These are phyloP conservation scores for Aspergillus cejpii DNA, from an alignment of 2,329 filamentous ascomycete species.

Conservation along the genomic window DNA sequence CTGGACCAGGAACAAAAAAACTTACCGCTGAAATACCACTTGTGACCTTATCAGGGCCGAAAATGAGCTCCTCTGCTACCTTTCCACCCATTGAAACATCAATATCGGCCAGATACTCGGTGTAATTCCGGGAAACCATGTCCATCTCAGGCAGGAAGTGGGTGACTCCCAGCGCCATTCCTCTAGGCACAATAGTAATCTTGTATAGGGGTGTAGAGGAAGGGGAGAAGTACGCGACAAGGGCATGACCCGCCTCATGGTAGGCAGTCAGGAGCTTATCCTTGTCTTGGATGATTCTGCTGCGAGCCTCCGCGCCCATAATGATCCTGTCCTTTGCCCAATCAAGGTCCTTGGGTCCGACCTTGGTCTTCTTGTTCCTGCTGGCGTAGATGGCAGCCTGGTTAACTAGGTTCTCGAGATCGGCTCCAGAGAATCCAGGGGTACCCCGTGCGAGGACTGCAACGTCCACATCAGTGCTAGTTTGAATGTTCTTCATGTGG, in stretches of 20 bases:
- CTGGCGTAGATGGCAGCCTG: conserved; percentile 93
- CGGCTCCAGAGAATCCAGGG: conserved; percentile 86
- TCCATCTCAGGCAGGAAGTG: conserved; percentile 85
- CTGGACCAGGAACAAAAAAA: conserved; percentile 12
- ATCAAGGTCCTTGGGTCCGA: conserved; percentile 75
- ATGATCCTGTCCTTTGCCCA: conserved; percentile 98
- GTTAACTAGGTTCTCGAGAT: conserved; percentile 94
- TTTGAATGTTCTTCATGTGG: conserved; percentile 85
- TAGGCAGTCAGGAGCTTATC: conserved; percentile 96
- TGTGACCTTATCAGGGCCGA: conserved; percentile 83
- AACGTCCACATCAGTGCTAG: conserved; percentile 71
- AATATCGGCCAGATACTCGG: conserved; percentile 72
- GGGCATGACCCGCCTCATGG: conserved; percentile 90
- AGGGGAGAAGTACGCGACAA: conserved; percentile 78
- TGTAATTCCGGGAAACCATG: conserved; percentile 80
- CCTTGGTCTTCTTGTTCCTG: conserved; percentile 68
- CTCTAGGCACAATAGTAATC: conserved; percentile 91
- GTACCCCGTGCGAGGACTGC: conserved; percentile 79
- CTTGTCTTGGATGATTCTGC: conserved; percentile 81
- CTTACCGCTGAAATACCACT: conserved; percentile 74
- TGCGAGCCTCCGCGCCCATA: conserved; percentile 90
- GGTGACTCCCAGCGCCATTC: conserved; percentile 77
- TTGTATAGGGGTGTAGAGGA: conserved; percentile 80
- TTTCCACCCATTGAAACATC: conserved; percentile 79
- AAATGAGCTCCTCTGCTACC: conserved; percentile 83